These are phyloP conservation scores for Tetracladium marchalianum DNA, from an alignment of 495 filamentous ascomycete genomes.

Conservation along the genomic window DNA sequence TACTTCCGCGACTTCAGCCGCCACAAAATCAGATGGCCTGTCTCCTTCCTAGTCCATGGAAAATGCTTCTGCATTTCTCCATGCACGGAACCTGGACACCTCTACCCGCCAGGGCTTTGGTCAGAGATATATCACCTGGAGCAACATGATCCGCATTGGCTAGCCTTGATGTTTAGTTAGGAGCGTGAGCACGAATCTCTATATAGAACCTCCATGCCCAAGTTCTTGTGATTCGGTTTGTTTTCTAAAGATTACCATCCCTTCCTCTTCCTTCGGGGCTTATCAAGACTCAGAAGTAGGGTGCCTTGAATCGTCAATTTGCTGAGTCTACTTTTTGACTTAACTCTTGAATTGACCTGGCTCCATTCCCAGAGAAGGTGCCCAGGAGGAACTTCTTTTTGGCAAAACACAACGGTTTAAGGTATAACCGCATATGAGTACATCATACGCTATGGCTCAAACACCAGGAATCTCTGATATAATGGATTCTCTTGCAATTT, in stretches of 20 bases:
- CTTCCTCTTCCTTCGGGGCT: not conserved
- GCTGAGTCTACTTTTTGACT: no score
- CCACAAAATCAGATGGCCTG: conserved; percentile 1
- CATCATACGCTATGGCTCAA: no score
- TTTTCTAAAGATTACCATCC: not conserved
- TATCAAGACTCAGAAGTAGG: not conserved
- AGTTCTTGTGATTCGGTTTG: not conserved
- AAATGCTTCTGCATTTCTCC: conserved; percentile 2
- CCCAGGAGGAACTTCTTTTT: no score
- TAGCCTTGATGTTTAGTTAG: not conserved
- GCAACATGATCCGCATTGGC: conserved; percentile 12
- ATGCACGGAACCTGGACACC: conserved; percentile 10
- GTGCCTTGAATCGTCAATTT: no score
- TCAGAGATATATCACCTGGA: conserved; percentile 16
- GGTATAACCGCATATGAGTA: no score
- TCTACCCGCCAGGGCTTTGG: conserved; percentile 17
- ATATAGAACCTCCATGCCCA: conserved; percentile 6
- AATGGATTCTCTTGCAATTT: not conserved
- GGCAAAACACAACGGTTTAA: no score
- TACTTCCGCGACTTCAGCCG: conserved; percentile 16
- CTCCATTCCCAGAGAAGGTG: no score
- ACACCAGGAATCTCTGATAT: no score
- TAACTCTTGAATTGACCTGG: no score
- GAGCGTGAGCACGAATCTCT: conserved; percentile 1
- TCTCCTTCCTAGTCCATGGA: conserved; percentile 7